These are phyloP conservation scores for Debaryomyces maramus DNA, from an alignment of 805 yeast genomes.

Conservation along the genomic window DNA sequence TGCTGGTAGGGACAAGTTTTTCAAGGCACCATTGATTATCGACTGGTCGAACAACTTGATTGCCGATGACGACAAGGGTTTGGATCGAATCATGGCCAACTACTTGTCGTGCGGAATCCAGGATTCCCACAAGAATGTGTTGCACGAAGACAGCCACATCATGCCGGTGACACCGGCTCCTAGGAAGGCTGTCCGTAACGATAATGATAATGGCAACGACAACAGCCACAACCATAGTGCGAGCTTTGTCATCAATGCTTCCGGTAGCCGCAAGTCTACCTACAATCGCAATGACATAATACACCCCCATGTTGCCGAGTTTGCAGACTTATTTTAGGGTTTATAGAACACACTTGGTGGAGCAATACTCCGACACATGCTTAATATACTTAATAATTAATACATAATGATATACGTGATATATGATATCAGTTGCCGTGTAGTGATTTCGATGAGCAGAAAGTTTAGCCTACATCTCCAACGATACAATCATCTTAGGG, in stretches of 20 bases:
- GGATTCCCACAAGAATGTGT: constrained; percentile 10
- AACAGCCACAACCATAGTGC: not conserved
- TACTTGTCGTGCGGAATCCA: constrained; percentile 34
- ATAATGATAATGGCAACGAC: not conserved
- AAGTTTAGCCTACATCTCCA: too few species aligned
- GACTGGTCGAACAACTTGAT: constrained; percentile 41
- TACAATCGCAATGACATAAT: constrained; percentile 20
- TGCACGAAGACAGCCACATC: not conserved
- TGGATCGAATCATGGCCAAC: constrained; percentile 41
- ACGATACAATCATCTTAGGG: too few species aligned
- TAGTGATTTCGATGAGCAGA: too few species aligned
- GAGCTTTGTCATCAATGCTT: not conserved
- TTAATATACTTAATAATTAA: not conserved
- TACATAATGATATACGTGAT: too few species aligned
- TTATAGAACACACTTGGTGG: not conserved
- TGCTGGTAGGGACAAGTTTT: constrained; percentile 5
- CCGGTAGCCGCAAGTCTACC: constrained; percentile 1
- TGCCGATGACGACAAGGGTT: constrained; percentile 38
- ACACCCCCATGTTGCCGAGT: constrained; percentile 46
- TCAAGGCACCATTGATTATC: constrained; percentile 27
- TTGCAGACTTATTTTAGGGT: constrained; percentile 41
- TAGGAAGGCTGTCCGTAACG: too few species aligned
- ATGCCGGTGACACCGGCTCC: too few species aligned
- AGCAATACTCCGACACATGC: not conserved
- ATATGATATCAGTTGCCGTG: not conserved